These are phyloP conservation scores for Mucor sp. DNA, from an alignment of 371 early-diverging fungal genomes.

Conservation along the genomic window DNA sequence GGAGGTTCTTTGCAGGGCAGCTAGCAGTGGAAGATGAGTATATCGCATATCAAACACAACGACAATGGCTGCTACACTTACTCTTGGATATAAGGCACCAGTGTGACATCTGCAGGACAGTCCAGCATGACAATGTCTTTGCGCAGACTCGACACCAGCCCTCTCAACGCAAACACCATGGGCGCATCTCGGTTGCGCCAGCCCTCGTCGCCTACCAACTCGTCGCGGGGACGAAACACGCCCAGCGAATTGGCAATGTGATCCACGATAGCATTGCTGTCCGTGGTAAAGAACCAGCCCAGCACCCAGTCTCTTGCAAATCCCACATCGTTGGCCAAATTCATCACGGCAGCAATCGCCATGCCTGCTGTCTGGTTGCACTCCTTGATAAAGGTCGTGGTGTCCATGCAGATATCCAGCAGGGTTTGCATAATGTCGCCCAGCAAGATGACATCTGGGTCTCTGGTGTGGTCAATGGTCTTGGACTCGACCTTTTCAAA, in stretches of 20 bases:
- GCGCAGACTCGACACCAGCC: slow-evolving; percentile 54
- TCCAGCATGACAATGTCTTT: slow-evolving; percentile 46
- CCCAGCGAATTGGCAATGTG: slow-evolving; percentile 15
- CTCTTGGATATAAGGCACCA: slow-evolving; percentile 28
- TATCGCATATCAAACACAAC: too few relatives aligned
- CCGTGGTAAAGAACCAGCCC: slow-evolving; percentile 39
- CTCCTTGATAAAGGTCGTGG: slow-evolving; percentile 41
- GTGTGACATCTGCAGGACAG: slow-evolving; percentile 17
- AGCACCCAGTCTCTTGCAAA: slow-evolving; percentile 37
- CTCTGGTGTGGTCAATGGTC: neutral
- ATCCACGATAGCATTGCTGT: neutral
- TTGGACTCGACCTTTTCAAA: slow-evolving; percentile 14
- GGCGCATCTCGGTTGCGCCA: slow-evolving; percentile 45
- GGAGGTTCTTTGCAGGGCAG: slow-evolving; percentile 27
- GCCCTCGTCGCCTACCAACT: slow-evolving; percentile 18
- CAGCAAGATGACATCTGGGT: slow-evolving; percentile 20
- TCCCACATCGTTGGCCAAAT: slow-evolving; percentile 26
- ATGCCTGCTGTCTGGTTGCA: slow-evolving; percentile 54
- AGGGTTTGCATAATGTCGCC: slow-evolving; percentile 20
- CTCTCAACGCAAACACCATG: slow-evolving; percentile 58
- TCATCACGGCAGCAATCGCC: slow-evolving; percentile 45
- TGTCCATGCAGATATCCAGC: slow-evolving; percentile 35
- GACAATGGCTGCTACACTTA: slow-evolving; percentile 19
- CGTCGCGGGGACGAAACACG: slow-evolving; percentile 12
- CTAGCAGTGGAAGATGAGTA: neutral